phyloP scores from a whole-genome alignment of 164 flowering plant genomes.

The Euptelea pleiosperma region DNA sequence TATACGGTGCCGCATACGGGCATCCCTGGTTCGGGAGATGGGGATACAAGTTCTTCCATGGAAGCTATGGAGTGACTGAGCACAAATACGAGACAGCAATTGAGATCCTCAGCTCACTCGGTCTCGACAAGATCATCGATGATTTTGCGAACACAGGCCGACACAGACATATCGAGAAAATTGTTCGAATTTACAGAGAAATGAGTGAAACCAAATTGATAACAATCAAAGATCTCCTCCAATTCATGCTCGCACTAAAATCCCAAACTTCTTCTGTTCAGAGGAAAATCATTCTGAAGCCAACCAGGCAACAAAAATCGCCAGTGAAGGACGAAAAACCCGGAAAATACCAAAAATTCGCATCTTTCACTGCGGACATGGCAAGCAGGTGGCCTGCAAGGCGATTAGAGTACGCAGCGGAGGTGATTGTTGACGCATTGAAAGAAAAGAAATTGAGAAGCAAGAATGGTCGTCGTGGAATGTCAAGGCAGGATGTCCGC shows the following conservation, averaged over 20 bases:
- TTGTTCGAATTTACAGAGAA: slow-evolving; percentile 47
- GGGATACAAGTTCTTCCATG: slow-evolving; percentile 69
- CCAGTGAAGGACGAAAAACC: not conserved
- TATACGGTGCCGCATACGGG: slow-evolving; percentile 73
- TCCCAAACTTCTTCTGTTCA: slow-evolving; percentile 24
- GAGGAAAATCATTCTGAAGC: slow-evolving; percentile 9
- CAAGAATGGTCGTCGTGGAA: slow-evolving; percentile 27
- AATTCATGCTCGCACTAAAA: slow-evolving; percentile 58
- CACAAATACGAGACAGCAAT: slow-evolving; percentile 50
- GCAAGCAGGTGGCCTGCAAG: slow-evolving; percentile 47
- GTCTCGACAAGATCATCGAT: slow-evolving; percentile 40
- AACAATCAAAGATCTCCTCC: slow-evolving; percentile 59
- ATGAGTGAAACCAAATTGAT: slow-evolving; percentile 46
- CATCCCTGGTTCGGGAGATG: slow-evolving; percentile 90
- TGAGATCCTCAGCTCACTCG: slow-evolving; percentile 48
- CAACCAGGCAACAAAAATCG: slow-evolving; percentile 6
- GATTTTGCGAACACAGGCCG: slow-evolving; percentile 24
- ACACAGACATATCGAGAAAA: slow-evolving; percentile 28
- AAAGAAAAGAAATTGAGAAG: slow-evolving; percentile 32
- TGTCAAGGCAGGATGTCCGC: slow-evolving; percentile 85
- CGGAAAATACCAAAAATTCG: slow-evolving; percentile 15
- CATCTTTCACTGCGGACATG: slow-evolving; percentile 17
- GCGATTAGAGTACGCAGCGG: slow-evolving; percentile 41
- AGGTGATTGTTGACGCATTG: slow-evolving; percentile 44
- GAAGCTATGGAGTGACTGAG: slow-evolving; percentile 68